Percentiles rank a stretch among this genome's conserved stretches.
phyloP scores from a whole-genome alignment of 1,284 basidiomycete species.

The Puccinia novopanici region DNA sequence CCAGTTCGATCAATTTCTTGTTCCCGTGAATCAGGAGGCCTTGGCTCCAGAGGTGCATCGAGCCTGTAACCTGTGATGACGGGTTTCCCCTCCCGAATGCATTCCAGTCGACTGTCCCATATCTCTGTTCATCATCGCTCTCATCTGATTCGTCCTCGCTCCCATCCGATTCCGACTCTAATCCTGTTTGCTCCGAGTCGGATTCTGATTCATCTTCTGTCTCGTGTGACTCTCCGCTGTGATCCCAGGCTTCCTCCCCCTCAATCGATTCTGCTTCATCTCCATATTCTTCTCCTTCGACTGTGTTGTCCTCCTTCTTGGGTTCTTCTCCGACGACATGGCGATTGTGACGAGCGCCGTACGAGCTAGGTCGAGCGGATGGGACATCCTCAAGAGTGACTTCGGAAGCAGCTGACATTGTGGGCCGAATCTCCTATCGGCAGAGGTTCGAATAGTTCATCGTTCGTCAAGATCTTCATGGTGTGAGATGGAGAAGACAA shows the following conservation, averaged over 20 bases:
- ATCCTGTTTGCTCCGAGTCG: not conserved
- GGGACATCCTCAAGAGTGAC: too few relatives aligned
- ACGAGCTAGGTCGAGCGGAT: too few relatives aligned
- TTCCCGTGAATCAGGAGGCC: not conserved
- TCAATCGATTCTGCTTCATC: not conserved
- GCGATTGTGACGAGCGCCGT: not conserved
- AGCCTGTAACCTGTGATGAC: not conserved
- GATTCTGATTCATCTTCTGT: conserved; percentile 1
- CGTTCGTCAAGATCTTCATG: too few relatives aligned
- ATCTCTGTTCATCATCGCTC: not conserved
- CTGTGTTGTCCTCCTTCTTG: not conserved
- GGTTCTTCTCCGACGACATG: not conserved
- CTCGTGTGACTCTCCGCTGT: not conserved
- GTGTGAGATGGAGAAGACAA: too few relatives aligned
- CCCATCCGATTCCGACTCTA: not conserved
- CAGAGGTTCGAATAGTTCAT: too few relatives aligned
- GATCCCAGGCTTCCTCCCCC: not conserved
- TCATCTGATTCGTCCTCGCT: not conserved
- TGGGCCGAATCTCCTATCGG: too few relatives aligned
- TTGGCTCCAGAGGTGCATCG: not conserved
- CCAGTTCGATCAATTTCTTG: not conserved
- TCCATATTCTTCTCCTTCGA: not conserved
- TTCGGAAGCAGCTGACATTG: too few relatives aligned
- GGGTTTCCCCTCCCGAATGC: not conserved
- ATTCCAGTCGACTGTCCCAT: conserved; percentile 2